Evolutionary conservation across 1,284 basidiomycete genomes (phyloP), one percentile per base, ranked within the genome.

Genomic region (Agroathelia rolfsii): DNA sequence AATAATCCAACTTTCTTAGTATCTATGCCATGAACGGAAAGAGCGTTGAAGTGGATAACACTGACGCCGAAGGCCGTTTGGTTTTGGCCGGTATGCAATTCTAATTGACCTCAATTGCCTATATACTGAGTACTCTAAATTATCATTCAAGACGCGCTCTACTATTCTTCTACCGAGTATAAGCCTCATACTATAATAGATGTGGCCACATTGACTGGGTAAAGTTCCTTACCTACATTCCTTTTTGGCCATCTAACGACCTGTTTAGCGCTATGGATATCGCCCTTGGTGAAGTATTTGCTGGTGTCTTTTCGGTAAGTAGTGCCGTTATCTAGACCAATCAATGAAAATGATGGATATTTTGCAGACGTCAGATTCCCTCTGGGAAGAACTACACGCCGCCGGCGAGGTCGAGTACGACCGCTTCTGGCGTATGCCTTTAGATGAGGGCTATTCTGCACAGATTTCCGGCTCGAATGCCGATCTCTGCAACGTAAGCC

Each of bases 11-110:
- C 19, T 19, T 30, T 12, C 27, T 34, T 47, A 86, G 87, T 34
- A 53, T 92, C 40, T 81, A 85, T 44, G 82, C 86, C 5, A 87
- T 87, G 76, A 90, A 89, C 50, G 87, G 88, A 24, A 87, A 88
- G 55, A 77, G 80, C 0, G 70, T 93, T 20, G 85, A 92, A 52
- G 72, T 92, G 23, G 85, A 90, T 58, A 90, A 90, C 58, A 90
- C 87, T 0, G 87, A 90, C 50, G 86, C 86, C 3, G 85, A 89
- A 51, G 88, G 89, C 12, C 76, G 89, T 17, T 64, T 93, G 14
- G 65, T 92, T 14, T 68, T 86, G 22, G 68, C 81, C 30, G 76
- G 76, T 77, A 35, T 24, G 64, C 43, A 22, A 24, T 14, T 6
- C 34, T 34, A 10, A 10, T n/a, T 17, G 11, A 24, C 12, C 11